Percentiles rank a stretch among this genome's conserved stretches.
Conservation (phyloP, 1,284 basidiomycete genomes). For the Tilletia horrida region DNA sequence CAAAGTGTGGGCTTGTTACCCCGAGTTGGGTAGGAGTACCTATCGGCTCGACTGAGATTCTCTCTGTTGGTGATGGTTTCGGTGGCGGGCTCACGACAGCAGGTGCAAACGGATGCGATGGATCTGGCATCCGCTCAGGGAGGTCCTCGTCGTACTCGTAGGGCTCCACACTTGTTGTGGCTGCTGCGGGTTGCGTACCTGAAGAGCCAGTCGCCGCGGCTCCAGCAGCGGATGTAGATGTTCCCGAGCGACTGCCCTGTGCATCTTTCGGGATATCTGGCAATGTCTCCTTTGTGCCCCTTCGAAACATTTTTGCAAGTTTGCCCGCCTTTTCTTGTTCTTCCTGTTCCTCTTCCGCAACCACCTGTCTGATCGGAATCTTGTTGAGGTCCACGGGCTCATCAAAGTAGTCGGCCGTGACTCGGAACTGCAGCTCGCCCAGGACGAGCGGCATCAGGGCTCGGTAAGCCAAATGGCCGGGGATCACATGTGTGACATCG, state of each 20-base stretch:
- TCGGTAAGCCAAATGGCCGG: conserved; percentile 51
- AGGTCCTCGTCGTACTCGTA: conserved; percentile 39
- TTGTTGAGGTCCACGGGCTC: conserved; percentile 51
- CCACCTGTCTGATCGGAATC: conserved; percentile 49
- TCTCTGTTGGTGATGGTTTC: not conserved
- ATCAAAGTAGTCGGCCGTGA: conserved; percentile 54
- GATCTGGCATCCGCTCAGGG: conserved; percentile 33
- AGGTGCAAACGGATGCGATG: not conserved
- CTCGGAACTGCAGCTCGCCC: conserved; percentile 51
- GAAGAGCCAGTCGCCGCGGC: too few species aligned
- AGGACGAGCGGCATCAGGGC: conserved; percentile 52
- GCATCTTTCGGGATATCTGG: not conserved
- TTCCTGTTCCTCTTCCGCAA: conserved; percentile 22
- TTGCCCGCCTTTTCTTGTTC: not conserved
- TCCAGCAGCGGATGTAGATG: too few species aligned
- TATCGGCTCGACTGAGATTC: conserved; percentile 20
- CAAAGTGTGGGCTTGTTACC: conserved; percentile 33
- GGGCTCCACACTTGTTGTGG: not conserved
- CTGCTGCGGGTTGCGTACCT: not conserved
- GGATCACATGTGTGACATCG: conserved; percentile 52
- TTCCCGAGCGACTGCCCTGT: not conserved
- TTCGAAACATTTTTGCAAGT: conserved; percentile 21
- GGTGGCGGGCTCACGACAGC: not conserved
- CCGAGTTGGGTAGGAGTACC: conserved; percentile 28
- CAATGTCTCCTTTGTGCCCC: not conserved